A percentile compares a stretch with the other conserved stretches of the same genome.
Evolutionary conservation across 1,284 basidiomycete species (phyloP).

Genomic region (Neotropicomus parvogracilis): DNA sequence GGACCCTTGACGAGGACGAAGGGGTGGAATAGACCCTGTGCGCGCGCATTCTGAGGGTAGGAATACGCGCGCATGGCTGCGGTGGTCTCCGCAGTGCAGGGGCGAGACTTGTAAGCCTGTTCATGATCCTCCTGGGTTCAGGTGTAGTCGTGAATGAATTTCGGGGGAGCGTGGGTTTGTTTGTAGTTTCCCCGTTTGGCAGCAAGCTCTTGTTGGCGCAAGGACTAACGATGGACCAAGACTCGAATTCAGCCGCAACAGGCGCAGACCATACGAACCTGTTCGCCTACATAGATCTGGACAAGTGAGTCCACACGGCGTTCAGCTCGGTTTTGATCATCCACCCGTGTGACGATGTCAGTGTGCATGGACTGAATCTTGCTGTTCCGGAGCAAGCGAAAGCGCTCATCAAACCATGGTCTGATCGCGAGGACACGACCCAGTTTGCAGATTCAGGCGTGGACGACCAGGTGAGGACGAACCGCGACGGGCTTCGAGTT

Average conservation of each 20-base stretch:
- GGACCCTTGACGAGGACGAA: slow-evolving; percentile 7
- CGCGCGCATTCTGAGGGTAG: neutral
- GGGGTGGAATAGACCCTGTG: slow-evolving; percentile 19
- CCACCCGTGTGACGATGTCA: slow-evolving; percentile 31
- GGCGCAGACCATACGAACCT: slow-evolving; percentile 53
- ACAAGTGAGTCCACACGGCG: slow-evolving; percentile 49
- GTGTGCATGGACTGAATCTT: slow-evolving; percentile 76
- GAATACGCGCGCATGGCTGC: slow-evolving; percentile 7
- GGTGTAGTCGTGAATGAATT: too few relatives aligned
- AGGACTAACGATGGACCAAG: slow-evolving; percentile 17
- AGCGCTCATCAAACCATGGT: slow-evolving; percentile 75
- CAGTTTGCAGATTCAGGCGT: slow-evolving; percentile 70
- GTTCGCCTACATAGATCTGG: slow-evolving; percentile 61
- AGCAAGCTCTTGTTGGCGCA: neutral
- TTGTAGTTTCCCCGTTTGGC: slow-evolving; percentile 16
- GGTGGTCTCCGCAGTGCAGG: slow-evolving; percentile 15
- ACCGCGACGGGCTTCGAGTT: neutral
- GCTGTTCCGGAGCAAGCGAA: slow-evolving; percentile 72
- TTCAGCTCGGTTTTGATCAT: slow-evolving; percentile 7
- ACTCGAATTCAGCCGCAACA: slow-evolving; percentile 24
- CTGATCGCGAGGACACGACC: slow-evolving; percentile 64
- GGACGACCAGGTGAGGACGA: slow-evolving; percentile 65
- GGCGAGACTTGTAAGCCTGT: slow-evolving; percentile 23
- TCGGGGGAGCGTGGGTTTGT: slow-evolving; percentile 10
- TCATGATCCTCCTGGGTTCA: slow-evolving; percentile 19